Evolutionary conservation across 306 rosid species (phyloP).

Genomic region (Lagenaria siceraria): DNA sequence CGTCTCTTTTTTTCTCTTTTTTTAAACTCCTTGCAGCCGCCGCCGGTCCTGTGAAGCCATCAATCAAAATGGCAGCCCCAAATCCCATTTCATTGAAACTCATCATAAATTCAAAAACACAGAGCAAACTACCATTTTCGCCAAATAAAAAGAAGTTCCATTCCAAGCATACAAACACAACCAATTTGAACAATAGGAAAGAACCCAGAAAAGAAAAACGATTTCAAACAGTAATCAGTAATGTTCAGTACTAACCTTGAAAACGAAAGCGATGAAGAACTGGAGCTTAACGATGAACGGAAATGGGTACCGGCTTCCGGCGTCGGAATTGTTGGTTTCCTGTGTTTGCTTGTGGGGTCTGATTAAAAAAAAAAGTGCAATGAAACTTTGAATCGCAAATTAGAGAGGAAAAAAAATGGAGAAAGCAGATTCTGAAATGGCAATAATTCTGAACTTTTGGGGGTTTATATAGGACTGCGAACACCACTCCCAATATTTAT

Average conservation of each 20-base stretch:
- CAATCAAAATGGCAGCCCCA: background rate
- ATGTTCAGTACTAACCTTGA: background rate
- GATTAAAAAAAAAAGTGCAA: background rate
- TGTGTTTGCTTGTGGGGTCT: background rate
- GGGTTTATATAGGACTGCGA: conserved; percentile 5
- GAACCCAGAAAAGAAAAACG: background rate
- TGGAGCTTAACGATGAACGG: background rate
- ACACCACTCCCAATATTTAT: background rate
- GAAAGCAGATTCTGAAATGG: background rate
- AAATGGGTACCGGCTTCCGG: background rate
- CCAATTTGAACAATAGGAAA: background rate
- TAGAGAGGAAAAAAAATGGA: background rate
- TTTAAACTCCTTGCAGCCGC: background rate
- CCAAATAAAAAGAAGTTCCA: background rate
- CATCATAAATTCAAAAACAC: background rate
- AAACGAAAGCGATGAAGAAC: background rate
- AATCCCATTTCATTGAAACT: background rate
- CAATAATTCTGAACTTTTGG: background rate
- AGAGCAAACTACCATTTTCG: background rate
- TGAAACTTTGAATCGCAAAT: background rate
- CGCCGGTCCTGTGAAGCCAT: background rate
- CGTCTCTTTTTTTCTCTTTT: background rate
- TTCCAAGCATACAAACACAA: background rate
- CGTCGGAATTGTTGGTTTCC: background rate
- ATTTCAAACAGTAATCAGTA: background rate